Percentiles rank a stretch among this genome's conserved stretches.
phyloP scores from a whole-genome alignment of 306 rosid genomes.

The Dalbergia cochinchinensis region DNA sequence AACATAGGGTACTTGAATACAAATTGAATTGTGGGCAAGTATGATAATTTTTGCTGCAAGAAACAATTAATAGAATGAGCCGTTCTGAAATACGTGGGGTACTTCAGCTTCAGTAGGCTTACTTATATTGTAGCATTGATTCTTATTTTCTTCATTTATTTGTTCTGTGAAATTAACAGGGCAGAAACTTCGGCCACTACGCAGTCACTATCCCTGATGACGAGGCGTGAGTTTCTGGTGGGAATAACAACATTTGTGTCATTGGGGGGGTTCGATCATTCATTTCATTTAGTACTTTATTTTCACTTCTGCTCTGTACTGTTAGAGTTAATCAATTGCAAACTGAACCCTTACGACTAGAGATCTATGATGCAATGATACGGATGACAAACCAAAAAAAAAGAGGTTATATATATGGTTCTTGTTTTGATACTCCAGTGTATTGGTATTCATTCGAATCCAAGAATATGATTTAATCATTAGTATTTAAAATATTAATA shows the following conservation, averaged over 20 bases:
- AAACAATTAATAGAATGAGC: background rate
- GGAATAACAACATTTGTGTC: background rate
- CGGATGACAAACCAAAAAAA: background rate
- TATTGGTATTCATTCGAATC: too few relatives aligned
- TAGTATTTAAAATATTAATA: too few relatives aligned
- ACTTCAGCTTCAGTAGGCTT: background rate
- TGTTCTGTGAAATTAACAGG: slow-evolving; percentile 56
- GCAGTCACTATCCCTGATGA: slow-evolving; percentile 68
- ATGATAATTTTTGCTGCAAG: background rate
- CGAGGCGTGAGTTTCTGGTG: slow-evolving; percentile 42
- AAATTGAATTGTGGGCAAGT: background rate
- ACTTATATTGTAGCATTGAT: background rate
- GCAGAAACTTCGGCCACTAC: slow-evolving; percentile 77
- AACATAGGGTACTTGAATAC: background rate
- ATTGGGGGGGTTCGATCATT: background rate
- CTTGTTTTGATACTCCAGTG: too few relatives aligned
- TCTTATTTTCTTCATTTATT: background rate
- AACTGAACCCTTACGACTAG: slow-evolving; percentile 1
- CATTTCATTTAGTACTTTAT: background rate
- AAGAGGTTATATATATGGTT: background rate
- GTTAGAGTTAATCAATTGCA: background rate
- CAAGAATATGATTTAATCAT: too few relatives aligned
- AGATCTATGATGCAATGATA: background rate
- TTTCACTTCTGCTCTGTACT: background rate
- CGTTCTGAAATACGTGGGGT: too few relatives aligned